Evolutionary conservation across 1,284 basidiomycete species (phyloP), one percentile per base, ranked within the genome.

Genomic region (Puccinia sorghi): DNA sequence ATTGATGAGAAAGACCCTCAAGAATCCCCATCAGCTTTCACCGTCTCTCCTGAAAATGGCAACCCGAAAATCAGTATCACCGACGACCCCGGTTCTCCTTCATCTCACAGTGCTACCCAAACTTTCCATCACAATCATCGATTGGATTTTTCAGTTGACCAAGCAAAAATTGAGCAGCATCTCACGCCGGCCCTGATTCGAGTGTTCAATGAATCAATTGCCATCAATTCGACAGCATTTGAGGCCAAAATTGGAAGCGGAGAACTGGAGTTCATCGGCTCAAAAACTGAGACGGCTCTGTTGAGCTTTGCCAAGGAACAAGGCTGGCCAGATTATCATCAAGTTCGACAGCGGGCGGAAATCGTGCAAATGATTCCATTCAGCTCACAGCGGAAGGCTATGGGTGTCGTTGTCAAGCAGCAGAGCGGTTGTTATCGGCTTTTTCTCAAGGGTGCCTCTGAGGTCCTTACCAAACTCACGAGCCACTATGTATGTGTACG

Each of bases 271-370:
- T 85, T 85, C 59, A 83, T 85, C 32, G 85, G 85, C 37, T 84
- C 83, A 72, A 85, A 85, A 80, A 85, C 85, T 39, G 85, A 85
- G 80, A 84, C 83, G 11, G 85, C 85, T 5, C 81, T 85, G 43
- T 81, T 85, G 64, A 80, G 80, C 37, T 93, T 98, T 82, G 92
- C 93, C n/a, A 91, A 92, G 86, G 90, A 93, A 72, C 89, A 93
- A 66, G 87, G 88, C 8, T 99, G 96, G 95, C 86, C 86, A 9
- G 86, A 91, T 82, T 85, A 79, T 56, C 82, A 82, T 80, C 82
- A 70, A 79, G 83, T 81, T 32, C 82, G 85, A 43, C 82, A 83
- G 20, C 75, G 80, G 17, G 82, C 83, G 71, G 81, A 85, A 52
- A 81, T 84, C 1, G 82, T 84, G 8, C 84, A 83, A 72, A 81